Base-by-base conservation (phyloP, 2,329 filamentous ascomycete genomes). In the Pseudophaeomoniella oleicola region DNA sequence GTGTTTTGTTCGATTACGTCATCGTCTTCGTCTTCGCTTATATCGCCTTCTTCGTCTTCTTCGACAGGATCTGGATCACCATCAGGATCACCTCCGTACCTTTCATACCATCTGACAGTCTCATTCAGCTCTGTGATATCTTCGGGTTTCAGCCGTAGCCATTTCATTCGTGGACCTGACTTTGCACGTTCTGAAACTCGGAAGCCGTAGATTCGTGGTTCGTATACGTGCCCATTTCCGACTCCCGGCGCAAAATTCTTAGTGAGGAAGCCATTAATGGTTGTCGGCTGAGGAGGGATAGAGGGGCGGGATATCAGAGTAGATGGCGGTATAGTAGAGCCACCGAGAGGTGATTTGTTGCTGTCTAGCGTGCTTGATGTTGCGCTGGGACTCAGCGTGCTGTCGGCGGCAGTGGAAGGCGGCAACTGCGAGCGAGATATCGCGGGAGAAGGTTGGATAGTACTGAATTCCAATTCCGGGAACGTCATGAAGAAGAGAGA, bases 401-500 rank as follows among this genome's bases (percentile, higher is more conserved):
- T 47, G 35, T 49, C 46, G 3, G 38, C 38, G 17, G 47, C 45
- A n/a, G 22, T 9, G 22, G n/a, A 9, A 27, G 22, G 22, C 22
- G 22, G 22, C 9, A 27, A n/a, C 32, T 48, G 44, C 30, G 39
- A 44, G 10, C 9, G 16, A 17, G 16, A 22, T 17, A 38, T 30
- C 35, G 38, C 9, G 31, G 31, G 12, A 16, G 39, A 14, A 16
- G 31, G 12, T 22, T 17, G 31, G 19, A 17, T 19, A 19, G 78
- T 78, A 34, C 67, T 67, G 41, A 96, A 75, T 48, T 94, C 86
- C 53, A 94, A 81, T 54, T 98, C 90, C 22, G 90, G 88, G 59
- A 96, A 98, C 29, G 88, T 98, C 67, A 98, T 88, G 56, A 98
- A 85, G 65, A 98, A 98, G 41, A 98, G 75, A 32, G 86, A 86